Base-by-base conservation (phyloP, 441 rosid species). In the Biscutella auriculata region DNA sequence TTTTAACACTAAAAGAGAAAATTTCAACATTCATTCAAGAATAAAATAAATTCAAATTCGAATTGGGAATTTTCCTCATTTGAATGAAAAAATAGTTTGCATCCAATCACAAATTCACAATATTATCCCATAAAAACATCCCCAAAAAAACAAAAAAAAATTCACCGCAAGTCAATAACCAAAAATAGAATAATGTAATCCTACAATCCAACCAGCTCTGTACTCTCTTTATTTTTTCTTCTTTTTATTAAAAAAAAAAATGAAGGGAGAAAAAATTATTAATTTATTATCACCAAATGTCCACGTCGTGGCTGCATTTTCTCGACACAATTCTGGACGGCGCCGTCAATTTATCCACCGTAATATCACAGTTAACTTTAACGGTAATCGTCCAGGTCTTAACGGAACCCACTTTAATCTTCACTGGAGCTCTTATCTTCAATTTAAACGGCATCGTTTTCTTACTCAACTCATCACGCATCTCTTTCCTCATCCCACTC, bases 341-440 rank as follows among this genome's bases (percentile, higher is more conserved):
- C 34, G 79, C 66, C 68, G 84, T 79, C 58, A 91, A 51, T 40
- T 78, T 74, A 50, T 88, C 81, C 69, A 88, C 87, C 73, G 82
- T 77, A 60, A 88, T 45, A 32, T 81, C 81, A 33, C 98, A 91
- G 54, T 66, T 52, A 41, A 85, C 73, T 8, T 88, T 84, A 32
- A 79, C 86, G 27, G 77, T 72, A 4, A 91, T 67, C 64, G 54
- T 73, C 96, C 96, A 88, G 16, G 94, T 80, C 79, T 75, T 88
- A 12, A 85, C 75, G n/a, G 84, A 75, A 15, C 96, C 98, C n/a
- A 84, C 47, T 58, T 81, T 81, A 3, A 91, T 47, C 65, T 63
- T 85, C 6, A 84, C 84, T 9, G 91, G 88, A 3, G 72, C 88
- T 62, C 68, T 81, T 45, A 85, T 8, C 16, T 17, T 69, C 76